Evolutionary conservation across 1,139 yeast species (phyloP).

Genomic region (Pichia sp.): DNA sequence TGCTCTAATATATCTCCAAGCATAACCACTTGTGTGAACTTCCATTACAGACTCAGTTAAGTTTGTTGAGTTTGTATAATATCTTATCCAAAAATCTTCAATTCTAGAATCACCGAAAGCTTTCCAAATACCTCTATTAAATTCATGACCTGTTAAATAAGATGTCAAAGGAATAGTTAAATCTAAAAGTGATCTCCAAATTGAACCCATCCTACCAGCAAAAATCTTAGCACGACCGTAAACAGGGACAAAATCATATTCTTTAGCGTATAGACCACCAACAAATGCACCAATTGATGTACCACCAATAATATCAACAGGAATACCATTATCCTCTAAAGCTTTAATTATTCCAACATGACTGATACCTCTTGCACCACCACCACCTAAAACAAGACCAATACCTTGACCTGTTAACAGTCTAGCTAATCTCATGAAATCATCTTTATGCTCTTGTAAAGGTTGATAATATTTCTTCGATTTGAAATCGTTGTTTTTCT

Average conservation of each 20-base stretch:
- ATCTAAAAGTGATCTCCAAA: slow-evolving; percentile 81
- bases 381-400: slow-evolving; percentile 93
- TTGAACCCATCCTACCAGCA: slow-evolving; percentile 70
- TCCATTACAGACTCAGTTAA: slow-evolving; percentile 95
- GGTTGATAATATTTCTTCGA: slow-evolving; percentile 34
- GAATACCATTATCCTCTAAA: slow-evolving; percentile 87
- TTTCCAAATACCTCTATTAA: slow-evolving; percentile 95
- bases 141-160: slow-evolving; percentile 94
- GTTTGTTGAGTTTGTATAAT: slow-evolving; percentile 89
- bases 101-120: slow-evolving; percentile 86
- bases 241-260: slow-evolving; percentile 83
- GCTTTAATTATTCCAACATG: slow-evolving; percentile 92
- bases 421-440: slow-evolving; percentile 82
- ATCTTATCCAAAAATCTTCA: slow-evolving; percentile 92
- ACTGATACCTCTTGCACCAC: slow-evolving; percentile 93
- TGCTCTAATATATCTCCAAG: slow-evolving; percentile 94
- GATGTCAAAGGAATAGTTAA: slow-evolving; percentile 91
- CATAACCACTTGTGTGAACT: slow-evolving; percentile 82
- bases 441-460: slow-evolving; percentile 66
- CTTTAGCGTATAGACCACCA: slow-evolving; percentile 91
- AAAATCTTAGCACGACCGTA: slow-evolving; percentile 87
- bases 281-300: slow-evolving; percentile 94
- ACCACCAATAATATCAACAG: slow-evolving; percentile 91
- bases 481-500: slow-evolving; percentile 22
- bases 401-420: slow-evolving; percentile 87